Percentiles rank a stretch among this genome's conserved stretches.
phyloP scores from a whole-genome alignment of 768 basidiomycete genomes.

The Hydnomerulius pinastri region DNA sequence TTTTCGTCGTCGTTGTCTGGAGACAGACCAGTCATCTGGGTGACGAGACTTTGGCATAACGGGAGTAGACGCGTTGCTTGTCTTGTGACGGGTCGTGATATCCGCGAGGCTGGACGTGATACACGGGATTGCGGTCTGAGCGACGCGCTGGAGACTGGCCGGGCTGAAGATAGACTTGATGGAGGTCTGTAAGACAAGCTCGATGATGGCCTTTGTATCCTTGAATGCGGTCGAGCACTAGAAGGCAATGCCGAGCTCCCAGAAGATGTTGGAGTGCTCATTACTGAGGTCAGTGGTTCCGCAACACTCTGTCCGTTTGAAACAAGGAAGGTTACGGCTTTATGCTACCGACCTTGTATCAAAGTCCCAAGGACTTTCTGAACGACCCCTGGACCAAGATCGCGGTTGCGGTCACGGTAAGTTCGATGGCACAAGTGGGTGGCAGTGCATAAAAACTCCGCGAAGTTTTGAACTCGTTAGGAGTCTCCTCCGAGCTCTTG shows the following conservation, averaged over 20 bases:
- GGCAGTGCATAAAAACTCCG: conserved; percentile 9
- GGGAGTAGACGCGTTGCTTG: conserved; percentile 54
- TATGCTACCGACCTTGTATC: too few species aligned
- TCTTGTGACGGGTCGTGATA: conserved; percentile 53
- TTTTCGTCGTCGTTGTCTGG: conserved; percentile 45
- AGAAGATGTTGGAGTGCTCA: conserved; percentile 21
- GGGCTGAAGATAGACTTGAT: conserved; percentile 49
- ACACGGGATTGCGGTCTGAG: conserved; percentile 36
- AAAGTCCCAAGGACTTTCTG: too few species aligned
- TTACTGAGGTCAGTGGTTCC: conserved; percentile 5
- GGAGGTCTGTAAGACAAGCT: conserved; percentile 43
- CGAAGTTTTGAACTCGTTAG: not conserved
- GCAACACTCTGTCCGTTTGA: not conserved
- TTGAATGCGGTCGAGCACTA: conserved; percentile 24
- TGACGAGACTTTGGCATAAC: conserved; percentile 54
- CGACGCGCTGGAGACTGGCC: conserved; percentile 46
- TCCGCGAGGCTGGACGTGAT: conserved; percentile 43
- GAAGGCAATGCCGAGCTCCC: too few species aligned
- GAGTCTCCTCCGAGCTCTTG: not conserved
- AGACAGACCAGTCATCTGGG: conserved; percentile 53
- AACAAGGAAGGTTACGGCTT: not conserved
- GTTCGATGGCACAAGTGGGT: not conserved
- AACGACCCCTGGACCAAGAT: too few species aligned
- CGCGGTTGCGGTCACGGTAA: too few species aligned
- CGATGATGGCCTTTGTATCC: conserved; percentile 32